Evolutionary conservation across 306 rosid genomes (phyloP).

Genomic region (Crataegus laevigata): DNA sequence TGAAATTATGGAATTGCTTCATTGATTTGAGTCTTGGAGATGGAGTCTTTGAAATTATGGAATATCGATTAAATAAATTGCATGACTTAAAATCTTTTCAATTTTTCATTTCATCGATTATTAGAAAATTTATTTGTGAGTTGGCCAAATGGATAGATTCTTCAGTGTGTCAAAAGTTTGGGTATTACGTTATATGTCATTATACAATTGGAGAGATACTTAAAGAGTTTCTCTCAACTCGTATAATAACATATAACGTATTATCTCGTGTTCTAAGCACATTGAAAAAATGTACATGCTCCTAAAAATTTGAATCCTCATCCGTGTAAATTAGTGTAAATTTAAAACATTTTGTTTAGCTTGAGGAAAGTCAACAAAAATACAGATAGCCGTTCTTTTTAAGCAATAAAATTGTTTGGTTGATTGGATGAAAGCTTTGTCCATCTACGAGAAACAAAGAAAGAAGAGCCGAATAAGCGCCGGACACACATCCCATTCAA

Average conservation of each 20-base stretch:
- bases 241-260: fast-evolving
- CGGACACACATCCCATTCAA: neutral
- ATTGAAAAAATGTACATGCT: no score
- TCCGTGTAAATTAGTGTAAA: no score
- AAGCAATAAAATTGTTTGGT: neutral
- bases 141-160: no score
- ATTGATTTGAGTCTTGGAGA: neutral
- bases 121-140: no score
- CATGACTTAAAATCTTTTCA: no score
- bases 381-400: neutral
- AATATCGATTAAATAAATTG: no score
- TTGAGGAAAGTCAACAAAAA: neutral
- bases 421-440: neutral
- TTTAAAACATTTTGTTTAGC: neutral
- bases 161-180: fast-evolving
- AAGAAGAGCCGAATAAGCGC: neutral
- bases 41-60: neutral
- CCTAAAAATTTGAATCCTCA: no score
- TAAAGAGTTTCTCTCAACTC: no score
- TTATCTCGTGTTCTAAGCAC: fast-evolving
- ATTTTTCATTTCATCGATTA: no score
- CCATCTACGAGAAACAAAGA: neutral
- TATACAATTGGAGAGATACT: no score
- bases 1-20: neutral
- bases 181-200: no score